These are phyloP conservation scores for Nelumbo lutea DNA, from an alignment of 164 flowering plant species.

Conservation along the genomic window DNA sequence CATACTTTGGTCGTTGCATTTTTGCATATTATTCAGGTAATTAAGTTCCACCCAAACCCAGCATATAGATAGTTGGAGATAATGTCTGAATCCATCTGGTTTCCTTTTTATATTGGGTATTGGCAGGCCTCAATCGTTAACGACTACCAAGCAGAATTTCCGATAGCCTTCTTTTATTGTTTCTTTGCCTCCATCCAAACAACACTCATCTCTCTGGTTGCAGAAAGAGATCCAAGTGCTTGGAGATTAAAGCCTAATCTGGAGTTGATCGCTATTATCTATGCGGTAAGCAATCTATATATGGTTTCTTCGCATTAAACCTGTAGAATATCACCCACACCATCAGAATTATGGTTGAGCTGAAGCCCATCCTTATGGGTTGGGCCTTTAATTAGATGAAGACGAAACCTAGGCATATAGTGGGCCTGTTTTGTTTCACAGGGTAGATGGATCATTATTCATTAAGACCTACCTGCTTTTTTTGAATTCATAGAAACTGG, in stretches of 20 bases:
- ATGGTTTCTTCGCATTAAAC: no score
- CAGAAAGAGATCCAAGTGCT: slow-evolving; percentile 20
- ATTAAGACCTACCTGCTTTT: background rate
- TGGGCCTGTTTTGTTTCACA: no score
- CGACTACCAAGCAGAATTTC: slow-evolving; percentile 21
- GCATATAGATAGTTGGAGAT: background rate
- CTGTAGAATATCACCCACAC: no score
- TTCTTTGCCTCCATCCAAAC: slow-evolving; percentile 21
- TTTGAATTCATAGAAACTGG: background rate
- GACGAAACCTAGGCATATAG: no score
- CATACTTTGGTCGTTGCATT: slow-evolving; percentile 11
- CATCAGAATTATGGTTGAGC: no score
- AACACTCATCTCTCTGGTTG: slow-evolving; percentile 12
- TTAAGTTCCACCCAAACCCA: no score
- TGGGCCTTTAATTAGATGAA: no score
- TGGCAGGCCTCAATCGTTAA: slow-evolving; percentile 22
- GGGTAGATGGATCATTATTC: no score
- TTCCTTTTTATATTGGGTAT: background rate
- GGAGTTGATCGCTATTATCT: slow-evolving; percentile 17
- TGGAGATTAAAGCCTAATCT: slow-evolving; percentile 26
- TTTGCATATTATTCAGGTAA: slow-evolving; percentile 32
- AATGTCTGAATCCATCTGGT: no score
- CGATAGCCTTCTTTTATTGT: slow-evolving; percentile 8
- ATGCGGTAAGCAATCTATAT: slow-evolving; percentile 24
- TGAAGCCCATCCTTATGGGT: no score